A percentile compares a stretch with the other conserved stretches of the same genome.
Evolutionary conservation across 164 flowering plant genomes (phyloP).

Genomic region (Macadamia tetraphylla): DNA sequence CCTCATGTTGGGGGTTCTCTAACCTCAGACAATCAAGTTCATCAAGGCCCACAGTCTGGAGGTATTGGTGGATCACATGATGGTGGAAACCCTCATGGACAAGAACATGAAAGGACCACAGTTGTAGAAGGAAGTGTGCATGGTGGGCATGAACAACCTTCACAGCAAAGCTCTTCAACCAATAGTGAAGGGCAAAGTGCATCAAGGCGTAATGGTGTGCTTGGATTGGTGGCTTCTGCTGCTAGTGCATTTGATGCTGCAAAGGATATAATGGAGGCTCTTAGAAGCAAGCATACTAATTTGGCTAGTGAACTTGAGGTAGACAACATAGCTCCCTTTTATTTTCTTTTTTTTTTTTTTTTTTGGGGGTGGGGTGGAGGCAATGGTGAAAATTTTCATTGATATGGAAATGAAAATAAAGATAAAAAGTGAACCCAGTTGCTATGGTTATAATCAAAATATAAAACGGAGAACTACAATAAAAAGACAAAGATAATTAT

Average conservation of each 20-base stretch:
- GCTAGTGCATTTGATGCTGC: conserved; percentile 98
- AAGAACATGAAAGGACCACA: conserved; percentile 74
- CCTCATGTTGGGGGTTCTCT: conserved; percentile 39
- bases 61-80: conserved; percentile 61
- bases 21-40: conserved; percentile 56
- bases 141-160: conserved; percentile 38
- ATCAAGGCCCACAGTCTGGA: conserved; percentile 51
- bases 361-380: no score
- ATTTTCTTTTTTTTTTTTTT: no score
- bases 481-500: no score
- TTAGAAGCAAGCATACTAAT: conserved; percentile 91
- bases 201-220: conserved; percentile 59
- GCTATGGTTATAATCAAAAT: background rate
- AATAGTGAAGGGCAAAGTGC: conserved; percentile 58
- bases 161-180: conserved; percentile 59
- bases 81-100: conserved; percentile 74
- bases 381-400: no score
- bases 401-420: no score
- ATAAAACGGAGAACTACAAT: no score
- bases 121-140: conserved; percentile 48
- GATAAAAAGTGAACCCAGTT: no score
- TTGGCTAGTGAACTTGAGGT: conserved; percentile 99
- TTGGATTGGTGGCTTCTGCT: conserved; percentile 66
- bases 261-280: conserved; percentile 94
- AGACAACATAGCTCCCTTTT: background rate